These are phyloP conservation scores for Gnomoniopsis smithogilvyi DNA, from an alignment of 2,329 filamentous ascomycete species.

Conservation along the genomic window DNA sequence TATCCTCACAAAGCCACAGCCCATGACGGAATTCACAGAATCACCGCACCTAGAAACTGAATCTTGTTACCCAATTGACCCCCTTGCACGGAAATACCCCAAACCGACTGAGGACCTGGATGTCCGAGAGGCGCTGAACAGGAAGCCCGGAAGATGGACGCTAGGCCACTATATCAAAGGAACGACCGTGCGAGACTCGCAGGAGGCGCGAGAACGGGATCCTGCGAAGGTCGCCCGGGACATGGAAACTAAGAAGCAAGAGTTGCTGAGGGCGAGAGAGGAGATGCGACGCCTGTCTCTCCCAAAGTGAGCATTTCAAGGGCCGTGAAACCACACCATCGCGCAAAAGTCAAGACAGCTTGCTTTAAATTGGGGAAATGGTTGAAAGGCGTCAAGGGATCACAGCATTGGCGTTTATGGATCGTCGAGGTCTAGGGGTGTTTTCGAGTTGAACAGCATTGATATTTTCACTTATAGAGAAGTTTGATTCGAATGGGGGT, in stretches of 20 bases:
- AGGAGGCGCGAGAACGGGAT: conserved; percentile 25
- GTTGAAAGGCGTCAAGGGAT: neutral
- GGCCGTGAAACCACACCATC: neutral
- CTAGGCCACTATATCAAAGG: conserved; percentile 35
- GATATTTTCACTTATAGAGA: neutral
- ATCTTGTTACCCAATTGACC: conserved; percentile 23
- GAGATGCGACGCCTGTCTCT: conserved; percentile 17
- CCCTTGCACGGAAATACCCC: conserved; percentile 36
- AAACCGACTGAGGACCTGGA: conserved; percentile 37
- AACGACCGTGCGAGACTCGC: conserved; percentile 23
- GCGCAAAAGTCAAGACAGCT: neutral
- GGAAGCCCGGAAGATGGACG: conserved; percentile 36
- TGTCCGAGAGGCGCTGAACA: conserved; percentile 40
- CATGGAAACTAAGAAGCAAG: conserved; percentile 45
- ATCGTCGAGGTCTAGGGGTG: neutral
- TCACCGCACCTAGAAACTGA: neutral
- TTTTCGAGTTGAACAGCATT: neutral
- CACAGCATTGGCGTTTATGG: neutral
- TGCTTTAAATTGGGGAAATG: neutral
- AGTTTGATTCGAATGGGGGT: neutral
- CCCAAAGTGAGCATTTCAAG: neutral
- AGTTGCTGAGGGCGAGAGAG: conserved; percentile 38
- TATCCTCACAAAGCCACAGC: neutral
- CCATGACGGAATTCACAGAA: neutral
- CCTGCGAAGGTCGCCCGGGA: conserved; percentile 35